Percentiles rank a stretch among this genome's conserved stretches.
Conservation (phyloP, 129 eudicot genomes). For the Apium graveolens region DNA sequence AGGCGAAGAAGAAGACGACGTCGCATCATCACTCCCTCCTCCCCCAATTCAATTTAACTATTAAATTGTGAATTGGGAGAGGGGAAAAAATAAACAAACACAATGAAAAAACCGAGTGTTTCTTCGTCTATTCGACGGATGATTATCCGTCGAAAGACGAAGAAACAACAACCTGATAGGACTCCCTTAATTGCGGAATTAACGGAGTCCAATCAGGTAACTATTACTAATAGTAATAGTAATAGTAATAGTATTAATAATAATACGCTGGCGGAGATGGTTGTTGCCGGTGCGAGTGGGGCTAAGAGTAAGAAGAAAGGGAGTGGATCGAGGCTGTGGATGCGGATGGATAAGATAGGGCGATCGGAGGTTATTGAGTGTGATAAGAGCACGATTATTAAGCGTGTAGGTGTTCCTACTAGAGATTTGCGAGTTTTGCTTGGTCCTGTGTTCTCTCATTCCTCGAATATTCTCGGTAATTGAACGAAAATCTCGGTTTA, state of each 20-base stretch:
- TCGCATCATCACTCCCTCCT: too few relatives aligned
- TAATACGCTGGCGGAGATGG: slow-evolving; percentile 18
- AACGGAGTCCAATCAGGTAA: neutral
- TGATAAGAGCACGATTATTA: slow-evolving; percentile 67
- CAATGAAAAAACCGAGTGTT: neutral
- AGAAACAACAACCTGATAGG: too few relatives aligned
- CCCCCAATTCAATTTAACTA: too few relatives aligned
- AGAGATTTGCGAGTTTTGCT: slow-evolving; percentile 93
- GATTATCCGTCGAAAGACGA: neutral
- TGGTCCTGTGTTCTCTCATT: slow-evolving; percentile 91
- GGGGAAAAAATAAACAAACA: too few relatives aligned
- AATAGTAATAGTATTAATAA: neutral
- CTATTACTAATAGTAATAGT: neutral
- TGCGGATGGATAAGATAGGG: slow-evolving; percentile 75
- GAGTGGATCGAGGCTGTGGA: slow-evolving; percentile 78
- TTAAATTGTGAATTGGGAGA: too few relatives aligned
- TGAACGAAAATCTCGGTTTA: too few relatives aligned
- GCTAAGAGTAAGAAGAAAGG: slow-evolving; percentile 66
- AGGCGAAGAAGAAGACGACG: too few relatives aligned
- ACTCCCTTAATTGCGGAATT: too few relatives aligned
- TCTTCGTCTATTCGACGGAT: neutral
- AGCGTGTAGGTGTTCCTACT: slow-evolving; percentile 78
- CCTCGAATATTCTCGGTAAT: slow-evolving; percentile 87
- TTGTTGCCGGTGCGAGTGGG: slow-evolving; percentile 14
- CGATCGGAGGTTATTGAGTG: slow-evolving; percentile 85